These are phyloP conservation scores for Trichosporon sp. DNA, from an alignment of 1,284 basidiomycete species.

Conservation along the genomic window DNA sequence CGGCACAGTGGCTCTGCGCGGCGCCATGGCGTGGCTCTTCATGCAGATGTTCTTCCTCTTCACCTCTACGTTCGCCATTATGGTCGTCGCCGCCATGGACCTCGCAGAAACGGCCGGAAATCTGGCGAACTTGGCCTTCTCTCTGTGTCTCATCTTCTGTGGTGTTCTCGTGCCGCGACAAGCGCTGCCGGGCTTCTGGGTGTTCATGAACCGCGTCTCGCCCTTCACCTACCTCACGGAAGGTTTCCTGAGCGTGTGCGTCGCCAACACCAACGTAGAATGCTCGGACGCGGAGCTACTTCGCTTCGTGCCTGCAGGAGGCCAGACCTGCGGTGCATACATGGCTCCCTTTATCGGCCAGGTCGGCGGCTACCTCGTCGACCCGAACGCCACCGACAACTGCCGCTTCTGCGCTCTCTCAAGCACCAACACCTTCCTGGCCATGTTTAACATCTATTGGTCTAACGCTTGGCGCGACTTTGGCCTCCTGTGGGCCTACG, in stretches of 20 bases:
- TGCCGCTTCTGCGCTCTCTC: conserved; percentile 49
- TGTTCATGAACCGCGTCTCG: conserved; percentile 73
- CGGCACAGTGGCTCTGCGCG: conserved; percentile 36
- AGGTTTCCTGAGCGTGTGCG: conserved; percentile 56
- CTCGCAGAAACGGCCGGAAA: conserved; percentile 49
- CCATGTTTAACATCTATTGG: conserved; percentile 57
- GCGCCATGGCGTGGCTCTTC: conserved; percentile 43
- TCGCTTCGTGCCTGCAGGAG: conserved; percentile 41
- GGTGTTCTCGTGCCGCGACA: conserved; percentile 52
- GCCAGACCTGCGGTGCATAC: conserved; percentile 48
- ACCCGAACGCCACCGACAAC: conserved; percentile 30
- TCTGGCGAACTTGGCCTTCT: conserved; percentile 48
- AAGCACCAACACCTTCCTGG: conserved; percentile 58
- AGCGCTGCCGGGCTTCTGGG: conserved; percentile 64
- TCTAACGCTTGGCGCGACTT: conserved; percentile 58
- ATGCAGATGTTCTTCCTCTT: conserved; percentile 46
- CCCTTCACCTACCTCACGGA: conserved; percentile 59
- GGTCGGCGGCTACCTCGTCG: conserved; percentile 43
- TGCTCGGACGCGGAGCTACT: conserved; percentile 48
- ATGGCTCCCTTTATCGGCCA: conserved; percentile 40
- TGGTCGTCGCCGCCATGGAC: conserved; percentile 42
- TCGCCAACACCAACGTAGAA: conserved; percentile 41
- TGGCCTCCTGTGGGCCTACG: conserved; percentile 60
- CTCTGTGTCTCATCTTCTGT: conserved; percentile 57
- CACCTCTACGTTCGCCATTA: conserved; percentile 46